These are phyloP conservation scores for Fraxinus nigra DNA, from an alignment of 305 asterid genomes.

Conservation along the genomic window DNA sequence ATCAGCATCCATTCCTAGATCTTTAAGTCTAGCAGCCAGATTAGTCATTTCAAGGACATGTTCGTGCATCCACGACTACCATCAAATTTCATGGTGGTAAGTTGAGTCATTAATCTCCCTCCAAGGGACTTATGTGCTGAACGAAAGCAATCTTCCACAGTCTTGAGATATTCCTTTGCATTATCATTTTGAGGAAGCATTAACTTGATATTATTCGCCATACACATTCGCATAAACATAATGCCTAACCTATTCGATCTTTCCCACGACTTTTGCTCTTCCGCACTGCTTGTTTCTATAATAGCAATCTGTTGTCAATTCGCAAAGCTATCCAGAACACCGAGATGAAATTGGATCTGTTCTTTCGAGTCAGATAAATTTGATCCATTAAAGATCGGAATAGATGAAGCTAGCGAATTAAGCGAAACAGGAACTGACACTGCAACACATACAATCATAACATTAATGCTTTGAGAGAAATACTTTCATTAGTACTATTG, in stretches of 20 bases:
- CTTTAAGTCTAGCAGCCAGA: background rate
- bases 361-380: background rate
- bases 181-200: background rate
- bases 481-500: background rate
- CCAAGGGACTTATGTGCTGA: background rate
- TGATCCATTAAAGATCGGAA: background rate
- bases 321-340: background rate
- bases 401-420: background rate
- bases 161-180: background rate
- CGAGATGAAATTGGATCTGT: background rate
- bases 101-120: background rate
- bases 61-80: background rate
- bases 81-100: background rate
- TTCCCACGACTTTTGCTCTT: background rate
- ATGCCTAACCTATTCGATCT: background rate
- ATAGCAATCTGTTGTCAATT: background rate
- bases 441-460: background rate
- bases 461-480: background rate
- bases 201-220: background rate
- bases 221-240: background rate
- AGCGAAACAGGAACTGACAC: background rate
- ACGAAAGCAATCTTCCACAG: background rate
- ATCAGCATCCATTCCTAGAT: background rate
- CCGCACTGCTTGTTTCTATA: background rate
- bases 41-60: background rate